Conservation (phyloP, 164 flowering plant species). For the Vitis cinerea region DNA sequence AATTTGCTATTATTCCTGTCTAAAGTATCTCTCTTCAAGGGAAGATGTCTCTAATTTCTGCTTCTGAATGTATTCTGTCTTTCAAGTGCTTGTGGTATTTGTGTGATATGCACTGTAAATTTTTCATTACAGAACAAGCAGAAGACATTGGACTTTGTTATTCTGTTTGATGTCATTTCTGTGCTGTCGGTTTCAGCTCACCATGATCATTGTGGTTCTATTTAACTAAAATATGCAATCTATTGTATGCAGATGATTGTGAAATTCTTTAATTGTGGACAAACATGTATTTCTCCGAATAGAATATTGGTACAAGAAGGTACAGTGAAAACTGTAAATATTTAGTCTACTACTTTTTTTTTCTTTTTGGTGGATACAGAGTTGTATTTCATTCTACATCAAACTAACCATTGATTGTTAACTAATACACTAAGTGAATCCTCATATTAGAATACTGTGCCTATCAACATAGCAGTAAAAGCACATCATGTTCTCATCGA, state of each 20-base stretch:
- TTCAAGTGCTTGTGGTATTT: too few species aligned
- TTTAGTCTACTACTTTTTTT: background rate
- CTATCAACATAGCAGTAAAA: too few species aligned
- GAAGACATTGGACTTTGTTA: too few species aligned
- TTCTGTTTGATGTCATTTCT: background rate
- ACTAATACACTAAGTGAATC: too few species aligned
- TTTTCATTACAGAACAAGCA: too few species aligned
- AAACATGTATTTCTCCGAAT: conserved; percentile 95
- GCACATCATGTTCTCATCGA: too few species aligned
- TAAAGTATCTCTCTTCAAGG: too few species aligned
- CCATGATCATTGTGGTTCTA: background rate
- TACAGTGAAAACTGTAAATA: conserved; percentile 20
- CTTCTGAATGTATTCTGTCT: too few species aligned
- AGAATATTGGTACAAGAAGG: conserved; percentile 97
- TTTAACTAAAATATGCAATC: conserved; percentile 10
- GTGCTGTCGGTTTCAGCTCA: background rate
- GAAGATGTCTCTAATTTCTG: too few species aligned
- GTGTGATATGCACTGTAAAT: too few species aligned
- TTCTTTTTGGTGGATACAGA: background rate
- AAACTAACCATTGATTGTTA: background rate
- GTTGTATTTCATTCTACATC: background rate
- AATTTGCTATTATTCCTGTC: too few species aligned
- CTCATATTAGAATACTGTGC: too few species aligned
- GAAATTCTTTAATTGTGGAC: conserved; percentile 95
- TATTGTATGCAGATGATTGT: conserved; percentile 72